Base-by-base conservation (phyloP, 2,329 filamentous ascomycete genomes). In the Xylaria sp. region DNA sequence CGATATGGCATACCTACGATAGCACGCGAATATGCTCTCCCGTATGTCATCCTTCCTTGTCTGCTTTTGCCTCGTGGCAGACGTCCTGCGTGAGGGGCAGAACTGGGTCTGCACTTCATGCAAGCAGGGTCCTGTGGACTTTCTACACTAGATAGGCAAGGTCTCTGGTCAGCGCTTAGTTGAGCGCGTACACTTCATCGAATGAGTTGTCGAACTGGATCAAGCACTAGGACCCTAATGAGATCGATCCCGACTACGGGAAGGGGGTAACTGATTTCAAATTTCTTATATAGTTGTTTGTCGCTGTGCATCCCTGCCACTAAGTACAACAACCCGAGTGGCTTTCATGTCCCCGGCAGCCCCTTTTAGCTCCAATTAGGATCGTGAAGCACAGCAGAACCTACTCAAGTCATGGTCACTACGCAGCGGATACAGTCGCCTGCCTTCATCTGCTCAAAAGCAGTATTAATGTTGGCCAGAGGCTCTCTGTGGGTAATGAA, bases 401-500 rank as follows among this genome's bases (percentile, higher is more conserved):
- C 28, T 37, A 4, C 10, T 37, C 34, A 37, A 37, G 34, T 76
- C 87, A 90, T 90, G 76, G 88, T 89, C 63, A 98, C 92, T 10
- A 98, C 96, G 75, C 94, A 97, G 73, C 96, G 93, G 78, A 99
- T 98, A 84, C 96, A 99, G 83, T 98, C 94, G 68, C 96, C 96
- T 70, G 90, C 88, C 87, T 98, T 97, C 96, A 99, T 99, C 76
- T 92, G 90, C 73, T 94, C 89, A 78, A 97, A 99, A 23, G 94
- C 95, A 61, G 87, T 85, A 87, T 98, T 98, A 83, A 99, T 97
- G 78, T 92, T 89, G 70, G 84, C 84, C 54, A 99, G 86, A 3
- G 87, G 88, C 85, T 97, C 93, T 76, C 94, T 90, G 85, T 99
- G 96, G 39, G 96, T 99, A 84, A 99, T 98, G 86, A 98, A 98